Percentiles rank a stretch among this genome's conserved stretches.
Evolutionary conservation across 345 rosid species (phyloP).

Genomic region (Gossypium longicalyx): DNA sequence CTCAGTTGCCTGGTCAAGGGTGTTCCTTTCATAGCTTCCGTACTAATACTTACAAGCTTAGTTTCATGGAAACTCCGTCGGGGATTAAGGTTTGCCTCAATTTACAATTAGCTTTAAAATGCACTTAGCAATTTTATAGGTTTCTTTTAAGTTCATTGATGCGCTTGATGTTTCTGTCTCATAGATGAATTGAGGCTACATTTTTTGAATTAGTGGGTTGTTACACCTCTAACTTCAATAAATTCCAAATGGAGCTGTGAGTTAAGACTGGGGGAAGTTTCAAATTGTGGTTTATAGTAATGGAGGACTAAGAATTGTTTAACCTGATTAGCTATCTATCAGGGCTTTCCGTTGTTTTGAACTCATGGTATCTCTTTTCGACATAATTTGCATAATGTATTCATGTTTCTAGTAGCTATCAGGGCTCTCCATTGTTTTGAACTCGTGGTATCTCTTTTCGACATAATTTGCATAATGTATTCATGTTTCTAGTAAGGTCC

Average conservation of each 20-base stretch:
- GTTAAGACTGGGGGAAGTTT: neutral
- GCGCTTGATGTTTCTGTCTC: neutral
- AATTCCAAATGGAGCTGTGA: neutral
- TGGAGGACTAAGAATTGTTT: neutral
- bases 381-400: neutral
- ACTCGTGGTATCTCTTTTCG: neutral
- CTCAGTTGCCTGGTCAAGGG: conserved; percentile 90
- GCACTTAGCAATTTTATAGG: neutral
- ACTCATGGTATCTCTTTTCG: neutral
- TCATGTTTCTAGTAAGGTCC: neutral
- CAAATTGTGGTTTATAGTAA: neutral
- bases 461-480: neutral
- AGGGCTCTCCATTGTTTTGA: neutral
- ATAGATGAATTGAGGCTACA: neutral
- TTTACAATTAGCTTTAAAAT: neutral
- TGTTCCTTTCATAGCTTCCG: conserved; percentile 93
- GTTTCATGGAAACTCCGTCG: conserved; percentile 95
- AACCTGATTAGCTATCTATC: neutral
- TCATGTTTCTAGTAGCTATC: neutral
- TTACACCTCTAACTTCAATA: neutral
- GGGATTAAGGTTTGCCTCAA: conserved; percentile 64
- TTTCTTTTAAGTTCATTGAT: neutral
- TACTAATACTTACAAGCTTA: conserved; percentile 88
- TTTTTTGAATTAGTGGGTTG: neutral
- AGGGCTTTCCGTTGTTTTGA: neutral